These are phyloP conservation scores for Kazachstania kunashirensis DNA, from an alignment of 805 yeast genomes.

Conservation along the genomic window DNA sequence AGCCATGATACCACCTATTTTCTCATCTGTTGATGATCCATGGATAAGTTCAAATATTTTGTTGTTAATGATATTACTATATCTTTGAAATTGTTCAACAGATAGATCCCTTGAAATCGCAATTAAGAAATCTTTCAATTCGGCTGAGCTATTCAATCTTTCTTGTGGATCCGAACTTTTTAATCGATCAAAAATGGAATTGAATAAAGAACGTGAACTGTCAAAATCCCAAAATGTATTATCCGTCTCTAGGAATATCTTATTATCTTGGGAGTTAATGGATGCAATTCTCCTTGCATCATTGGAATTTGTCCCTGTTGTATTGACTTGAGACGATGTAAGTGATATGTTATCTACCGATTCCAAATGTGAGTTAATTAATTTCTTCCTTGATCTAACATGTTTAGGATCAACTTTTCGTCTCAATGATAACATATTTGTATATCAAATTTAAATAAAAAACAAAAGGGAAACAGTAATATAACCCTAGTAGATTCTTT, in stretches of 20 bases:
- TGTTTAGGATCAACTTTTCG: slow-evolving; percentile 20
- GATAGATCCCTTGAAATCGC: slow-evolving; percentile 72
- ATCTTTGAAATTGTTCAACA: slow-evolving; percentile 69
- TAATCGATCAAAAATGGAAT: slow-evolving; percentile 31
- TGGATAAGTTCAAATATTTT: slow-evolving; percentile 78
- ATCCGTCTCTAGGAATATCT: slow-evolving; percentile 14
- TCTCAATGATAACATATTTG: slow-evolving; percentile 18
- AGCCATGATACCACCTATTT: slow-evolving; percentile 86
- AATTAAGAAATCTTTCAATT: slow-evolving; percentile 58
- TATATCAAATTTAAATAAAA: background rate
- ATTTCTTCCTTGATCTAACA: slow-evolving; percentile 15
- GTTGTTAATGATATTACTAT: slow-evolving; percentile 78
- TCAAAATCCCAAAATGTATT: slow-evolving; percentile 20
- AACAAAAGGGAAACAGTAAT: no score
- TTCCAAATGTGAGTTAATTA: slow-evolving; percentile 15
- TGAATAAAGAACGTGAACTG: slow-evolving; percentile 26
- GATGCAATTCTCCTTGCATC: slow-evolving; percentile 13
- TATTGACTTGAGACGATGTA: slow-evolving; percentile 12
- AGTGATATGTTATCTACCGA: slow-evolving; percentile 19
- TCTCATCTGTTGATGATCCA: slow-evolving; percentile 58
- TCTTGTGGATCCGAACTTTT: slow-evolving; percentile 30
- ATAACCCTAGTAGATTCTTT: no score
- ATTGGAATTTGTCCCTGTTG: slow-evolving; percentile 6
- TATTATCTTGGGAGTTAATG: slow-evolving; percentile 12
- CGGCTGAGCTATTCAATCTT: slow-evolving; percentile 49